These are phyloP conservation scores for Exserohilum rostratum DNA, from an alignment of 2,329 filamentous ascomycete species.

Conservation along the genomic window DNA sequence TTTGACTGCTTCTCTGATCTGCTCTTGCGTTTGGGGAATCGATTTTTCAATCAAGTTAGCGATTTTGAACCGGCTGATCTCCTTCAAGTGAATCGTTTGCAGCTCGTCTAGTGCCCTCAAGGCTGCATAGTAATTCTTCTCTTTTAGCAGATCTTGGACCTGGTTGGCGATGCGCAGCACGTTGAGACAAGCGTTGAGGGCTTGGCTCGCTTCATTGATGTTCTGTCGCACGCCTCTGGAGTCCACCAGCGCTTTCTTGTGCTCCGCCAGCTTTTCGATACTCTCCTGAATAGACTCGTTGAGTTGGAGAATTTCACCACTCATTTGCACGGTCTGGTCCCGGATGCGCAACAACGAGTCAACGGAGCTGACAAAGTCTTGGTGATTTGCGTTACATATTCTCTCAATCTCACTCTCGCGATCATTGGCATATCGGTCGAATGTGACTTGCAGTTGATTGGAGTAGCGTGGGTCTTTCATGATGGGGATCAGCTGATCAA, in stretches of 20 bases:
- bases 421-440: slow-evolving; percentile 81
- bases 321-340: slow-evolving; percentile 86
- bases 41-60: slow-evolving; percentile 96
- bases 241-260: slow-evolving; percentile 93
- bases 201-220: slow-evolving; percentile 88
- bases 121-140: slow-evolving; percentile 95
- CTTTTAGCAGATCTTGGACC: slow-evolving; percentile 86
- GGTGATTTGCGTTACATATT: slow-evolving; percentile 93
- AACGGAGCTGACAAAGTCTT: slow-evolving; percentile 93
- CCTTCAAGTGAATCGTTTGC: slow-evolving; percentile 93
- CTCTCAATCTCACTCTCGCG: slow-evolving; percentile 90
- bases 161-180: slow-evolving; percentile 92
- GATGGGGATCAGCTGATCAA: slow-evolving; percentile 93
- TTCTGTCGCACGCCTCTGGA: slow-evolving; percentile 92
- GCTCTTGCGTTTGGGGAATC: slow-evolving; percentile 87
- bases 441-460: slow-evolving; percentile 76
- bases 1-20: slow-evolving; percentile 97
- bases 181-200: slow-evolving; percentile 87
- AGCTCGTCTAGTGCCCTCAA: slow-evolving; percentile 93
- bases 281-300: slow-evolving; percentile 95
- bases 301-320: slow-evolving; percentile 86
- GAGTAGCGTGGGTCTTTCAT: slow-evolving; percentile 86
- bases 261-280: slow-evolving; percentile 89
- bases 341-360: slow-evolving; percentile 92
- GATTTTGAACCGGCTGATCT: slow-evolving; percentile 91